These are phyloP conservation scores for Protomyces pachydermus DNA, from an alignment of 1,139 yeast species.

Conservation along the genomic window DNA sequence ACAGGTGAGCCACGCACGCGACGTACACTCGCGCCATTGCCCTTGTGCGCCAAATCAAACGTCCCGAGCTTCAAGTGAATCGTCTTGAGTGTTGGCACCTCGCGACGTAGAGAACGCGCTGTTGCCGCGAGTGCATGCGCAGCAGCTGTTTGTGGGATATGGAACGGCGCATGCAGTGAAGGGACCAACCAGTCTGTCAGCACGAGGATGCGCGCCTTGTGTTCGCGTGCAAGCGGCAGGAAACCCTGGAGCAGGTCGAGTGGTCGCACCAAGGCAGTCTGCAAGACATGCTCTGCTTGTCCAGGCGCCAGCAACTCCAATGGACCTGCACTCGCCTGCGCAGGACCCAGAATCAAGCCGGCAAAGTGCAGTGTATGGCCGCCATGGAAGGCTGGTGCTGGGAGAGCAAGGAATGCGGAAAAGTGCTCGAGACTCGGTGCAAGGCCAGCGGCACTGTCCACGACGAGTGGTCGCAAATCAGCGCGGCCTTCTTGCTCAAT, in stretches of 20 bases:
- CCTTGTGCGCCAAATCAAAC: constrained; percentile 22
- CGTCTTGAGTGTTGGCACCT: constrained; percentile 14
- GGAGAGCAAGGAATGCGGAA: constrained; percentile 9
- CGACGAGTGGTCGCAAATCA: constrained; percentile 11
- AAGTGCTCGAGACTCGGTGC: constrained; percentile 13
- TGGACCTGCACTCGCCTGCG: constrained; percentile 7
- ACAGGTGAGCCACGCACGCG: constrained; percentile 16
- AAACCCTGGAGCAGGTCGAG: constrained; percentile 12
- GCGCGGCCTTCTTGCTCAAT: constrained; percentile 26
- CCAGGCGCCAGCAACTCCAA: constrained; percentile 9
- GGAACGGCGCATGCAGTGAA: constrained; percentile 17
- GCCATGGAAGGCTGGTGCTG: constrained; percentile 24
- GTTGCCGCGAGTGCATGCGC: constrained; percentile 17
- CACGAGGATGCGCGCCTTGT: constrained; percentile 12
- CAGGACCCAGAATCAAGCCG: constrained; percentile 12
- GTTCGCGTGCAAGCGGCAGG: constrained; percentile 22
- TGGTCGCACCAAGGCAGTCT: constrained; percentile 7
- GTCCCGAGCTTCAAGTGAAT: constrained; percentile 20
- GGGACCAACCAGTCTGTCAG: constrained; percentile 25
- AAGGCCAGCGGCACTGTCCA: constrained; percentile 2
- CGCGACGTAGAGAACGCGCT: constrained; percentile 7
- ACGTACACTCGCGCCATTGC: constrained; percentile 14
- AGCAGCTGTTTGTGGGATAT: constrained; percentile 9
- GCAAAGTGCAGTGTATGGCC: constrained; percentile 25
- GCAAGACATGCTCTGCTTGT: constrained; percentile 6